Conservation (phyloP, 352 stramenopile genomes). For the Pythium scleroteichum region DNA sequence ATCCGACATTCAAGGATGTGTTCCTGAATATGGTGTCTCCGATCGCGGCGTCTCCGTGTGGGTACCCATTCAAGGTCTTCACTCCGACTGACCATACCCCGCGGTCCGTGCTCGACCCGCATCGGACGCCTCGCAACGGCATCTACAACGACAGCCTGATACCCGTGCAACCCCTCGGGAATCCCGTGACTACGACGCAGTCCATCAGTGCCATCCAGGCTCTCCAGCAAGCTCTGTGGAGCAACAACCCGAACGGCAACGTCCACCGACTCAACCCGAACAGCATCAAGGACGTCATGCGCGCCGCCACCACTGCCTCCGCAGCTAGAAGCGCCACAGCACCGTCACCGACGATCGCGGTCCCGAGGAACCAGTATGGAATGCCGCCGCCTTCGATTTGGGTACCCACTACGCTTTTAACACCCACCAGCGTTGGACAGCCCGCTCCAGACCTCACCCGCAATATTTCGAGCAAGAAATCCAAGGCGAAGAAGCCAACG, state of each 20-base stretch:
- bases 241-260: conserved; percentile 20
- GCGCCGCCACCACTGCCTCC: conserved; percentile 7
- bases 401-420: conserved; percentile 13
- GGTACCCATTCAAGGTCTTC: conserved; percentile 11
- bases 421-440: conserved; percentile 12
- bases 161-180: conserved; percentile 18
- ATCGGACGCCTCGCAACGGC: conserved; percentile 23
- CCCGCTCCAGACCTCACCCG: conserved; percentile 15
- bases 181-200: neutral
- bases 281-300: conserved; percentile 27
- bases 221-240: conserved; percentile 30
- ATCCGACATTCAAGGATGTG: conserved; percentile 29
- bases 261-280: conserved; percentile 20
- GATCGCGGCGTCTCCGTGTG: conserved; percentile 12
- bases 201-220: conserved; percentile 31
- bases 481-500: conserved; percentile 20
- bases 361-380: neutral
- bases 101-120: conserved; percentile 10
- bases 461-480: conserved; percentile 29
- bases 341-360: conserved; percentile 8
- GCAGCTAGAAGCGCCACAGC: conserved; percentile 17
- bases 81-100: conserved; percentile 5
- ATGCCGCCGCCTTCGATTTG: conserved; percentile 13
- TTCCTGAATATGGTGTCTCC: conserved; percentile 32
- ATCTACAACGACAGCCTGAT: conserved; percentile 19